Conservation (phyloP, 345 rosid species). For the Eucalyptus paniculata region DNA sequence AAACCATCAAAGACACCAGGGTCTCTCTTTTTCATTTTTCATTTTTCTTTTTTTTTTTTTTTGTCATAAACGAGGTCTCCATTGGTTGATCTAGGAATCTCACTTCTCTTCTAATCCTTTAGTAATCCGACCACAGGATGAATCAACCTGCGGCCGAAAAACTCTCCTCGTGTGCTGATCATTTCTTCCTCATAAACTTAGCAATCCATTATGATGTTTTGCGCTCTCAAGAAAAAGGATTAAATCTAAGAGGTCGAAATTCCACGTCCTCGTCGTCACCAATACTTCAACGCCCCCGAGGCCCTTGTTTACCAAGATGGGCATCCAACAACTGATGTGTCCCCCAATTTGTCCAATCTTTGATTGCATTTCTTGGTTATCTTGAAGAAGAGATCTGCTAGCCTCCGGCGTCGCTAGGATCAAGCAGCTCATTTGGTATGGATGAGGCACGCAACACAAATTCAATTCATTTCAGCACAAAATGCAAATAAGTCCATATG, state of each 20-base stretch:
- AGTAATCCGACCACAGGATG: not conserved
- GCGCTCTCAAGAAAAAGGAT: not conserved
- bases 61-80: not conserved
- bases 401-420: not conserved
- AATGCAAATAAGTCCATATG: not conserved
- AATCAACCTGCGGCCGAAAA: not conserved
- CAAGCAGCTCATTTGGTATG: not conserved
- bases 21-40: no score
- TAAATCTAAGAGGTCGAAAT: not conserved
- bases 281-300: not conserved
- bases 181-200: not conserved
- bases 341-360: not conserved
- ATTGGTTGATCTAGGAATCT: not conserved
- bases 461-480: not conserved
- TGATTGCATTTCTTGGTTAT: not conserved
- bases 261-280: not conserved
- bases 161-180: not conserved
- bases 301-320: not conserved
- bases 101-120: not conserved
- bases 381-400: not conserved
- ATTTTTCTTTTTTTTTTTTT: fast-evolving
- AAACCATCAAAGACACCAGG: not conserved
- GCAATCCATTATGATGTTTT: not conserved
- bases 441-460: not conserved
- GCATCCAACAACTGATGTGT: not conserved